Conservation (phyloP, 2,329 filamentous ascomycete genomes). For the Fusarium sp. region DNA sequence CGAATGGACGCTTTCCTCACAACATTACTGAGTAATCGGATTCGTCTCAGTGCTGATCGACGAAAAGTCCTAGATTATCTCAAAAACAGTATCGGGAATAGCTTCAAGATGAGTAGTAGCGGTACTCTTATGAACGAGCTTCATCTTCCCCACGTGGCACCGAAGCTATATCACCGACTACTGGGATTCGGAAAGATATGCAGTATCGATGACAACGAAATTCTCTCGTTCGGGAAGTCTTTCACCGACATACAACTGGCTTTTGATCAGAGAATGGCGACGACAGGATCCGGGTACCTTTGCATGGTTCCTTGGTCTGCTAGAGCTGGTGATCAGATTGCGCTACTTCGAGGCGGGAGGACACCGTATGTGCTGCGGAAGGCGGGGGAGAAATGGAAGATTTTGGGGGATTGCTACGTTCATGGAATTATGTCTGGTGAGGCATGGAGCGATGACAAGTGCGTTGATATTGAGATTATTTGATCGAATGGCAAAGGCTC, state of each 20-base stretch:
- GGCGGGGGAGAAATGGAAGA: neutral
- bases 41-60: neutral
- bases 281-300: neutral
- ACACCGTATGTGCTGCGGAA: neutral
- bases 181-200: neutral
- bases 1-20: neutral
- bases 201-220: neutral
- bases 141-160: rapidly evolving
- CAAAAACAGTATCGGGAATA: rapidly evolving
- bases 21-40: rapidly evolving
- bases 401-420: constrained; percentile 3
- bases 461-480: neutral
- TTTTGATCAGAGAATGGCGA: neutral
- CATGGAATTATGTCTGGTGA: constrained; percentile 3
- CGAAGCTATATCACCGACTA: neutral
- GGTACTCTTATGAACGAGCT: neutral
- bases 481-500: neutral
- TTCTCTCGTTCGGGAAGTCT: neutral
- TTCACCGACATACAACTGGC: neutral
- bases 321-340: neutral
- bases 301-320: neutral
- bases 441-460: neutral
- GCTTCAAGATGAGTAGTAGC: neutral
- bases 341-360: neutral
- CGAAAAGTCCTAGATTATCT: neutral